Base-by-base conservation (phyloP, 371 early-diverging fungal species). In the Furculomyces boomerangus region DNA sequence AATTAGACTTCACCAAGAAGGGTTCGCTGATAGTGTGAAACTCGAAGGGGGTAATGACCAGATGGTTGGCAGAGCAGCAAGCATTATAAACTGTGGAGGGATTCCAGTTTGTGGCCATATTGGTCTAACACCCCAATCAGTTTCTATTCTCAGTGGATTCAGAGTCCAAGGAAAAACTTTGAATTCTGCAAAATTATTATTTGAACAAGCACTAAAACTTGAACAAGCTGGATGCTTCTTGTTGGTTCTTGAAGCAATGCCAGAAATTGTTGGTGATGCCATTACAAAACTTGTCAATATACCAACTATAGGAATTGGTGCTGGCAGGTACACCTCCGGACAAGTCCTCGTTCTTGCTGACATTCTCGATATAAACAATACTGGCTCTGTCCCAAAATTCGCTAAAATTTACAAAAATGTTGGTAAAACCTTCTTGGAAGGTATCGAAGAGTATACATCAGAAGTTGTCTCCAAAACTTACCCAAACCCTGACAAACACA, bases 291-390 rank as follows among this genome's bases (percentile, higher is more conserved):
- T 74, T 32, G 64, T 93, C 26, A 51, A 56, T 5, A 74, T 94
- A 18, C 95, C 94, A 13, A 94, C 95, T 2, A 92, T 97, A 57
- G 98, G 98, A 25, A 97, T 97, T 57, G 98, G 98, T 25, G 91
- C 94, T 1, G 95, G 98, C 5, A 62, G 75, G 1, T 70, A 76
- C 1, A 83, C 83, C 25, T 86, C 88, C 5, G 97, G 97, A 20
- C 97, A 96, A 64, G 94, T 93, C 13, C 71, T 94, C 37, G 95
- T 96, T 18, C 77, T 80, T 60, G 74, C 82, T 58, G 97, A 96
- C 60, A 83, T 83, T 67, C 61, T 93, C 28, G 93, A 94, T 14
- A 65, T 87, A 26, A 89, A 81, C 63, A 90, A 90, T 61, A 3
- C 22, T 5, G 71, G 77, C 20, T 84, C 89, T 55, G 74, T 31